Percentiles rank a stretch among this genome's conserved stretches.
Conservation (phyloP, 2,329 filamentous ascomycete species). For the Fusarium napiforme region DNA sequence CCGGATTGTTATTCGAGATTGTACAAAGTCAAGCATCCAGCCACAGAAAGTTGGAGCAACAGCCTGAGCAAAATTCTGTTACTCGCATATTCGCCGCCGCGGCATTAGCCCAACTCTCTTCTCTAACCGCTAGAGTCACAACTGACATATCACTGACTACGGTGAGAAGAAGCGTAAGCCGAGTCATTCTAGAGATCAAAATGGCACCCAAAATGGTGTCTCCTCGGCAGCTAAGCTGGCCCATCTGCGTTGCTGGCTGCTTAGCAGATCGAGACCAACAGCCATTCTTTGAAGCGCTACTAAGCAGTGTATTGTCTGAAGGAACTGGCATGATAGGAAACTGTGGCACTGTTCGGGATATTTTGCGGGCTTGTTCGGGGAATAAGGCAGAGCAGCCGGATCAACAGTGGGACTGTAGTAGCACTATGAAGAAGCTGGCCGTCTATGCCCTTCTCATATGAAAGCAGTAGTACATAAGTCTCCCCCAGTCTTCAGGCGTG, state of each 20-base stretch:
- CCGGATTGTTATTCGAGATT: fast-evolving
- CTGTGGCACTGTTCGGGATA: background rate
- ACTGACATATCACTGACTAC: fast-evolving
- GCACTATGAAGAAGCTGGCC: background rate
- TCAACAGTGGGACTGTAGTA: background rate
- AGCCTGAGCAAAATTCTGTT: background rate
- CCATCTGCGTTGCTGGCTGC: background rate
- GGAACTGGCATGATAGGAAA: background rate
- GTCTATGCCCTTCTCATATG: background rate
- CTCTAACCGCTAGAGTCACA: fast-evolving
- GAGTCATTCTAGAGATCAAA: background rate
- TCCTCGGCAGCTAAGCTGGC: background rate
- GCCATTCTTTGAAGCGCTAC: background rate
- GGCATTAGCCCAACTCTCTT: background rate
- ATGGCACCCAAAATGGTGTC: background rate
- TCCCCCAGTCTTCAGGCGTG: too few species aligned
- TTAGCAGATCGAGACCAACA: background rate
- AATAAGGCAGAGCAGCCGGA: background rate
- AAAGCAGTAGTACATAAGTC: too few species aligned
- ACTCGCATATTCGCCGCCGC: conserved; percentile 1
- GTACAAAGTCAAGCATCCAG: too few species aligned
- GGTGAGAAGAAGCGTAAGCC: background rate
- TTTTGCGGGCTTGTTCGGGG: background rate
- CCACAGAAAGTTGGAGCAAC: too few species aligned
- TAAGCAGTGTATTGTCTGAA: fast-evolving